Conservation (phyloP, 163 green algal species). For the Scenedesmus sp. region DNA sequence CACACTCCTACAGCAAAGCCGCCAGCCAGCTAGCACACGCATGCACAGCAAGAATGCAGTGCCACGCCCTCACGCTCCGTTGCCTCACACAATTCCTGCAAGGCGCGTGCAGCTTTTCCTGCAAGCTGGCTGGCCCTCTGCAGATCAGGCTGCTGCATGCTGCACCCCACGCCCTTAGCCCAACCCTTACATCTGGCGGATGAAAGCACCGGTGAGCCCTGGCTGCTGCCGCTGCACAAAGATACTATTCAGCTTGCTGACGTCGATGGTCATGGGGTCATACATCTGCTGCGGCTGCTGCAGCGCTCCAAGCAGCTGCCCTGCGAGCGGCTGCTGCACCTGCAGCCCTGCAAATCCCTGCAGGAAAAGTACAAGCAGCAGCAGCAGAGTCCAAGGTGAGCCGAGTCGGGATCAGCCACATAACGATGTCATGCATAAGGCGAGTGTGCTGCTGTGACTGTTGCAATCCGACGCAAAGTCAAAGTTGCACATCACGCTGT, state of each 20-base stretch:
- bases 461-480: neutral
- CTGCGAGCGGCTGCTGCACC: conserved; percentile 13
- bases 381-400: neutral
- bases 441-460: neutral
- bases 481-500: too few relatives aligned
- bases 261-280: conserved; percentile 17
- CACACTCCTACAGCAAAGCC: neutral
- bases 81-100: neutral
- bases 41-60: neutral
- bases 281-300: conserved; percentile 41
- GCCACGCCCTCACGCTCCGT: neutral
- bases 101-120: neutral
- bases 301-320: neutral
- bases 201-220: conserved; percentile 17
- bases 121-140: neutral
- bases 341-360: conserved; percentile 13
- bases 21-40: neutral
- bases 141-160: neutral
- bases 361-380: neutral
- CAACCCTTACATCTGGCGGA: conserved; percentile 7
- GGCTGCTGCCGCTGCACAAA: conserved; percentile 44
- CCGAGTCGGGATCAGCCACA: neutral
- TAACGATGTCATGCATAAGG: neutral
- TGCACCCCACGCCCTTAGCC: neutral
- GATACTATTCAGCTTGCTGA: conserved; percentile 40